Conservation (phyloP, 106 monocot species). For the Allium sativum region DNA sequence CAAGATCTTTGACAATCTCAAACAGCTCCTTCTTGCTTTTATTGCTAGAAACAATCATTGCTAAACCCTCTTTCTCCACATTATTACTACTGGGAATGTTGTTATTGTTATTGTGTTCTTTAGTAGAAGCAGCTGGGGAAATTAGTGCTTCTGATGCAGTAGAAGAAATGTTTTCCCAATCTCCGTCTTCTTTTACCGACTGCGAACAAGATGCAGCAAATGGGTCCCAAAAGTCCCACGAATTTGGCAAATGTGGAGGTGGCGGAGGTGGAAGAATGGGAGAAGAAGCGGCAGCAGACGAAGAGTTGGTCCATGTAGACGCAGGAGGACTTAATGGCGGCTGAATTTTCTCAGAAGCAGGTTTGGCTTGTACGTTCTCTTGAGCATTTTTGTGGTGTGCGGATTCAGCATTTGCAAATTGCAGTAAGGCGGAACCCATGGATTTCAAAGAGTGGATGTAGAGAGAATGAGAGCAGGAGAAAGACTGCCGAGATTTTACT, state of each 20-base stretch:
- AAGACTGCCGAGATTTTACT: constrained; percentile 48
- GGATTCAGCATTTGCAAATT: constrained; percentile 39
- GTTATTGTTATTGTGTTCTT: not conserved
- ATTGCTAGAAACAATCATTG: constrained; percentile 43
- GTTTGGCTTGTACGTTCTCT: not conserved
- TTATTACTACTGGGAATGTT: not conserved
- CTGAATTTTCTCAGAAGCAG: constrained; percentile 7
- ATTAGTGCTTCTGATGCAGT: constrained; percentile 10
- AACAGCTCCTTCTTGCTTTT: constrained; percentile 52
- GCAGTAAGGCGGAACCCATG: constrained; percentile 68
- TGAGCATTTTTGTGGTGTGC: not conserved
- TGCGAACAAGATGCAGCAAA: constrained; percentile 30
- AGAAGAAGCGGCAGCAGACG: constrained; percentile 49
- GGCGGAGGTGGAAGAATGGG: constrained; percentile 48
- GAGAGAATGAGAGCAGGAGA: constrained; percentile 50
- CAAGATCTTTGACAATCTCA: constrained; percentile 77
- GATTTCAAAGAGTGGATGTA: constrained; percentile 75
- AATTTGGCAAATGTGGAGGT: constrained; percentile 31
- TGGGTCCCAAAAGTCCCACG: constrained; percentile 96
- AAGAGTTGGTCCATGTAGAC: constrained; percentile 28
- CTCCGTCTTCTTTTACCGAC: constrained; percentile 22
- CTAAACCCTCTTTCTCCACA: constrained; percentile 31
- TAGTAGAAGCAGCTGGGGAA: constrained; percentile 2
- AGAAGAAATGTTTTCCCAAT: constrained; percentile 50
- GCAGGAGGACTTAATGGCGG: constrained; percentile 30